Conservation (phyloP, 768 basidiomycete genomes). For the Calocera viscosa region DNA sequence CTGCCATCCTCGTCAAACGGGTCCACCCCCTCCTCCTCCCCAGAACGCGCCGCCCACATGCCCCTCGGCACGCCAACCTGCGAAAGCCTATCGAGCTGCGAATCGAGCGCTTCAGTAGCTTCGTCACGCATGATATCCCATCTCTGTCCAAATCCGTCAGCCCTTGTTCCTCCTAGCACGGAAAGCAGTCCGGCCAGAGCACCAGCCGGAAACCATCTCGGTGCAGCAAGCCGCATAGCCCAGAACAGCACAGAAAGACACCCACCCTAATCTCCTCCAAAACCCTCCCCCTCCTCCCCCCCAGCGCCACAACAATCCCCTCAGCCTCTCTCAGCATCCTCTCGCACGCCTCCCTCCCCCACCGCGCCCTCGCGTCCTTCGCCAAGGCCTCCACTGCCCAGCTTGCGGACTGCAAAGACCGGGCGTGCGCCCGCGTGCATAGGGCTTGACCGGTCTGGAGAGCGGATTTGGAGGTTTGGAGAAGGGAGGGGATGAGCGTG, state of each 20-base stretch:
- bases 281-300: conserved; percentile 34
- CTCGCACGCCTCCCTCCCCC: conserved; percentile 58
- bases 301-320: conserved; percentile 63
- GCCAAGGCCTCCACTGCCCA: conserved; percentile 59
- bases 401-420: conserved; percentile 55
- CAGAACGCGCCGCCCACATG: neutral
- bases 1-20: conserved; percentile 34
- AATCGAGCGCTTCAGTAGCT: neutral
- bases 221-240: conserved; percentile 64
- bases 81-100: neutral
- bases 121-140: neutral
- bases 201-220: conserved; percentile 39
- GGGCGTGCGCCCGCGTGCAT: conserved; percentile 50
- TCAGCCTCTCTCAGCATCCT: conserved; percentile 64
- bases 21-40: conserved; percentile 50
- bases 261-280: neutral
- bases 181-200: no score
- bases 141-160: neutral
- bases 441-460: conserved; percentile 65
- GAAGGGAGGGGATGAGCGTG: conserved; percentile 51
- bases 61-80: neutral
- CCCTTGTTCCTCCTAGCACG: neutral
- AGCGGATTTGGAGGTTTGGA: conserved; percentile 70
- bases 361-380: conserved; percentile 66
- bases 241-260: neutral